Percentiles rank a stretch among this genome's conserved stretches.
phyloP scores from a whole-genome alignment of 2,329 filamentous ascomycete genomes.

The Pseudogymnoascus sp. region DNA sequence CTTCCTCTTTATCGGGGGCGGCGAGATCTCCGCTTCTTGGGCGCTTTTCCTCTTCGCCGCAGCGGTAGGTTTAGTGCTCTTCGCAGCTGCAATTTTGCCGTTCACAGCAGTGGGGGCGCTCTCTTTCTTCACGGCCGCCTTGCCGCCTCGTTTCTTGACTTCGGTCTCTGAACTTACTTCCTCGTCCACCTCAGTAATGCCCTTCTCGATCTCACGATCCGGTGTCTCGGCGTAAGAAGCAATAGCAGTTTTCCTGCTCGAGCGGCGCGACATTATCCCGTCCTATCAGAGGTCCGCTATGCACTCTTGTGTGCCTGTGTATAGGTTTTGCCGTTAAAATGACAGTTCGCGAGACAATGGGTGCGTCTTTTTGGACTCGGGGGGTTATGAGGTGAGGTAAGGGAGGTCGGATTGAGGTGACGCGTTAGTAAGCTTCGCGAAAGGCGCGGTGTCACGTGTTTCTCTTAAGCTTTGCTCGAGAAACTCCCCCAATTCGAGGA shows the following conservation, averaged over 20 bases:
- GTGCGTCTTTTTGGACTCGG: background rate
- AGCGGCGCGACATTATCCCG: conserved; percentile 21
- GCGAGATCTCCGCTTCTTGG: background rate
- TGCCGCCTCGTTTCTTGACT: conserved; percentile 13
- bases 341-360: background rate
- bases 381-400: background rate
- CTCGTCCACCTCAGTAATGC: conserved; percentile 10
- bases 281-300: background rate
- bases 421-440: background rate
- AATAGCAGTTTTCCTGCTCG: conserved; percentile 15
- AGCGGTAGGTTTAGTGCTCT: background rate
- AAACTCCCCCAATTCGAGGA: too few species aligned
- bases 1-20: conserved; percentile 12
- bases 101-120: background rate
- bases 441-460: background rate
- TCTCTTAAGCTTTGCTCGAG: background rate
- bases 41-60: background rate
- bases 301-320: background rate
- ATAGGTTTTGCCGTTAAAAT: background rate
- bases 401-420: background rate
- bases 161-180: conserved; percentile 9
- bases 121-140: conserved; percentile 13
- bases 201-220: conserved; percentile 15
- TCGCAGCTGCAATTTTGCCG: background rate
- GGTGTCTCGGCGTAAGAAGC: conserved; percentile 1